These are phyloP conservation scores for Pyricularia grisea DNA, from an alignment of 2,329 filamentous ascomycete genomes.

Conservation along the genomic window DNA sequence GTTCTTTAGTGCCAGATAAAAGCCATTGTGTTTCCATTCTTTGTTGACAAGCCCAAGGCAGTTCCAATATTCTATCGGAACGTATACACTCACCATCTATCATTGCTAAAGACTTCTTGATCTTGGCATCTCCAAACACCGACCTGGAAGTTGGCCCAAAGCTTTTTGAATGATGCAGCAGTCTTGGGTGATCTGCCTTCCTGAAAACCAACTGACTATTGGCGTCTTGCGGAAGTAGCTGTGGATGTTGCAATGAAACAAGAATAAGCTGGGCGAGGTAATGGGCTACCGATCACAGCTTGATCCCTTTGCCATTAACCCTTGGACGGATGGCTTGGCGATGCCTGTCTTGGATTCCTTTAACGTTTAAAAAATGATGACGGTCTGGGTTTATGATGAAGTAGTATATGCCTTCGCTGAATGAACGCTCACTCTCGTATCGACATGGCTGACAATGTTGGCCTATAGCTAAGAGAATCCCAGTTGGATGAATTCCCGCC, in stretches of 20 bases:
- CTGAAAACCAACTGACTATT: no score
- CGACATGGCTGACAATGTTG: not conserved
- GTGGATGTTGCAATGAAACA: not conserved
- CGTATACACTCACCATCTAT: no score
- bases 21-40: not conserved
- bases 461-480: not conserved
- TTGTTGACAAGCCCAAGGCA: not conserved
- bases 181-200: no score
- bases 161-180: not conserved
- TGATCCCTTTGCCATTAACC: not conserved
- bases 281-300: not conserved
- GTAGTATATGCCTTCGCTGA: conserved; percentile 1
- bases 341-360: not conserved
- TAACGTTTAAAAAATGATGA: not conserved
- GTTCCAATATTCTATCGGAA: not conserved
- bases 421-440: not conserved
- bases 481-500: not conserved
- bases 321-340: not conserved
- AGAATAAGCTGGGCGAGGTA: not conserved
- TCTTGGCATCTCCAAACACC: not conserved
- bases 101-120: not conserved
- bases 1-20: not conserved
- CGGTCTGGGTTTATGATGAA: not conserved
- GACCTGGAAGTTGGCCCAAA: not conserved
- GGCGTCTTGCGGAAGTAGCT: not conserved